Base-by-base conservation (phyloP, 1,284 basidiomycete genomes). In the Schizopora paradoxa region DNA sequence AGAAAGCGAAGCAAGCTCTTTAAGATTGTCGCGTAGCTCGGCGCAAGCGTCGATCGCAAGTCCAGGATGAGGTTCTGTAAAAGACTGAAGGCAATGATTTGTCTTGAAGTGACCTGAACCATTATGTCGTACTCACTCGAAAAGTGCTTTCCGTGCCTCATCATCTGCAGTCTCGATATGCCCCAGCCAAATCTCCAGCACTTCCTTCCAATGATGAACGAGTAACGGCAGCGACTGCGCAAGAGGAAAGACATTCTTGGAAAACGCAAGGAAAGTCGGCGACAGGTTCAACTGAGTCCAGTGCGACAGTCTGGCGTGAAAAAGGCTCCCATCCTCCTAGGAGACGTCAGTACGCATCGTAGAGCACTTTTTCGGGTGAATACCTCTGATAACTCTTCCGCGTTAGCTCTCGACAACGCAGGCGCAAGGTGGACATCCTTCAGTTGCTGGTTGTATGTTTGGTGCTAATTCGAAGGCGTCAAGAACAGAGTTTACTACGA, bases 211-310 rank as follows among this genome's bases (percentile, higher is more conserved):
- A 59, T 93, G 86, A 56, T 88, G 85, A 7, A 95, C 67, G 2
- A 91, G 76, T 37, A 92, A 68, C 0, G 91, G 82, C 69, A 94
- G 79, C 1, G 86, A 91, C 2, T 77, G 73, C 1, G 86, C 82
- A 21, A 92, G 67, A 0, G 74, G 66, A 29, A 76, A 70, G 0
- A 75, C 74, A 42, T 73, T 69, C 47, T 75, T 70, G 2, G 83
- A 77, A 53, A 92, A 88, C 16, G 72, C 65, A 48, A 90, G 68
- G 63, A 92, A 94, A 0, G 79, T 72, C 0, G 83, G 76, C 0
- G 87, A 76, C 22, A 94, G 76, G 61, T 89, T 91, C 43, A 93
- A 76, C 54, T 89, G 82, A 51, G 74, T 69, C 83, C 85, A 88
- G 53, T 85, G 76, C 21, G 77, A 68, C 22, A 91, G 66, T 1